Evolutionary conservation across 176 grass and related monocot species (phyloP).

Genomic region (Ensete glaucum): DNA sequence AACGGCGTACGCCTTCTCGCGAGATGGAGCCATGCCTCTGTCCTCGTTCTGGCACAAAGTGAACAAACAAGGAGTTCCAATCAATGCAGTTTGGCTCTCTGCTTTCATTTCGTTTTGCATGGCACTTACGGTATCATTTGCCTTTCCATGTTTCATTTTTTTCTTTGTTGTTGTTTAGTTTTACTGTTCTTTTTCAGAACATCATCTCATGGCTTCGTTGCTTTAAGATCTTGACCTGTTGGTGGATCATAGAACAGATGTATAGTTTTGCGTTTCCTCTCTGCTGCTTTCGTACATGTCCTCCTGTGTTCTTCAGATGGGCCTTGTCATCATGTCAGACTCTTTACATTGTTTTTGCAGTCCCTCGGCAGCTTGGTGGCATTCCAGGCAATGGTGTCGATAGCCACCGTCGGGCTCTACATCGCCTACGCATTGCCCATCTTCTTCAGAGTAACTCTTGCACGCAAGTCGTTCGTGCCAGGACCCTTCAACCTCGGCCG

Average conservation of each 20-base stretch:
- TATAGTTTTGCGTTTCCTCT: too few species aligned
- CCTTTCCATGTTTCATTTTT: not conserved
- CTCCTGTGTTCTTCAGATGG: not conserved
- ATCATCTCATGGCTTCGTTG: too few species aligned
- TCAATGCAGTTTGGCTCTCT: slow-evolving; percentile 93
- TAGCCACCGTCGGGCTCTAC: slow-evolving; percentile 84
- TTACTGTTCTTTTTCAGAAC: not conserved
- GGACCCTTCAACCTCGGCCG: slow-evolving; percentile 83
- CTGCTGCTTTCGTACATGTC: too few species aligned
- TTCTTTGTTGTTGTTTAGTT: not conserved
- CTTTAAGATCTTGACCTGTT: not conserved
- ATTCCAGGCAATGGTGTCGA: slow-evolving; percentile 98
- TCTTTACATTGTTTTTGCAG: slow-evolving; percentile 32
- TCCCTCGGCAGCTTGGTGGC: slow-evolving; percentile 79
- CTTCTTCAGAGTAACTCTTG: slow-evolving; percentile 74
- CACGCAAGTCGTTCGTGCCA: slow-evolving; percentile 47
- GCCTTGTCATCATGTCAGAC: not conserved
- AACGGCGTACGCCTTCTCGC: slow-evolving; percentile 90
- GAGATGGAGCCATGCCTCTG: slow-evolving; percentile 93
- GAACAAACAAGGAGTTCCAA: slow-evolving; percentile 66
- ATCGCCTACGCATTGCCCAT: slow-evolving; percentile 83
- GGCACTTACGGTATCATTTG: slow-evolving; percentile 57
- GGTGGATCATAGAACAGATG: not conserved
- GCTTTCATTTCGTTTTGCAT: slow-evolving; percentile 58
- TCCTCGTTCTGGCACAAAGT: slow-evolving; percentile 84